Evolutionary conservation across 2,329 filamentous ascomycete species (phyloP).

Genomic region (Colletotrichum melonis): DNA sequence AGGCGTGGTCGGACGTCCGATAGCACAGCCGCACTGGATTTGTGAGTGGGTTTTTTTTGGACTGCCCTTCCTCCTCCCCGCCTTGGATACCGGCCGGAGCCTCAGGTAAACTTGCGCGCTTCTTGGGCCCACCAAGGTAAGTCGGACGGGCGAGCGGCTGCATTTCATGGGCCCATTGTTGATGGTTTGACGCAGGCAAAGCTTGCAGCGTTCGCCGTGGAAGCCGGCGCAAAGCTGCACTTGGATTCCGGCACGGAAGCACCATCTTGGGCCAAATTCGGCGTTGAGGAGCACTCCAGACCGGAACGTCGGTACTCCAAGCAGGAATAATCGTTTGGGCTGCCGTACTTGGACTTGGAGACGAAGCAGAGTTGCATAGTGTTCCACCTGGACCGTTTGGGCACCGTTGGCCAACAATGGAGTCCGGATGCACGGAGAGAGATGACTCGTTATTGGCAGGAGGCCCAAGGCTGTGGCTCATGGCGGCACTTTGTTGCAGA

Average conservation of each 20-base stretch:
- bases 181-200: neutral
- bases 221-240: conserved; percentile 2
- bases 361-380: conserved; percentile 7
- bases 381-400: conserved; percentile 28
- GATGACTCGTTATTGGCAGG: conserved; percentile 1
- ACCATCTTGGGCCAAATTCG: conserved; percentile 6
- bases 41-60: neutral
- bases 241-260: conserved; percentile 12
- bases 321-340: conserved; percentile 2
- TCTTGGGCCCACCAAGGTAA: neutral
- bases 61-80: neutral
- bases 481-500: conserved; percentile 20
- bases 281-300: neutral
- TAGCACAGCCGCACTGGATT: conserved; percentile 18
- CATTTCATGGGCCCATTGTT: neutral
- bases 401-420: conserved; percentile 7
- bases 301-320: conserved; percentile 10
- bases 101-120: neutral
- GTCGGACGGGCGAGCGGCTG: neutral
- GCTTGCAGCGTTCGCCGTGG: neutral
- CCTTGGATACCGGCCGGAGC: neutral
- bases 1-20: conserved; percentile 35
- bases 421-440: conserved; percentile 13
- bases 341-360: conserved; percentile 23
- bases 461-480: conserved; percentile 22